Percentiles rank a stretch among this genome's conserved stretches.
These are phyloP conservation scores for Pisolithus thermaeus DNA, from an alignment of 1,284 basidiomycete genomes.

Conservation along the genomic window DNA sequence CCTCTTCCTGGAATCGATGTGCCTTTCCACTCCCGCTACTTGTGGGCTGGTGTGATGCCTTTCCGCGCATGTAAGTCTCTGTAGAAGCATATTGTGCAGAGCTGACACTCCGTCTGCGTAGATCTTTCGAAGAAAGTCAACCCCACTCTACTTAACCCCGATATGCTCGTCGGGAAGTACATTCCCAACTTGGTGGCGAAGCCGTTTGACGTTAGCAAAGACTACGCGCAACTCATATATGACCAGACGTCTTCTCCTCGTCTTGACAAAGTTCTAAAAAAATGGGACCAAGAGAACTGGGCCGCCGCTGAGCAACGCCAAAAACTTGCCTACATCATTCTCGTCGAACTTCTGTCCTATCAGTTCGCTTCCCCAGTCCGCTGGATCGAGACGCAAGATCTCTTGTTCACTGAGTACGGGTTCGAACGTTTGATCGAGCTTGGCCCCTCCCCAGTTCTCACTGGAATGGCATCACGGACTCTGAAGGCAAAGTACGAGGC, in stretches of 20 bases:
- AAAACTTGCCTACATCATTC: constrained; percentile 89
- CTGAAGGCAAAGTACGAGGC: constrained; percentile 95
- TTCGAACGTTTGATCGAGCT: constrained; percentile 96
- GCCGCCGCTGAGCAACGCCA: constrained; percentile 77
- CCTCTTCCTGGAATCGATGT: constrained; percentile 97
- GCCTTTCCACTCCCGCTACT: constrained; percentile 97
- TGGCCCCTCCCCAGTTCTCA: constrained; percentile 93
- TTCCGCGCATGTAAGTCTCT: constrained; percentile 78
- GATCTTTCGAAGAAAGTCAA: constrained; percentile 99
- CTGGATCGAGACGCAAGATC: constrained; percentile 98
- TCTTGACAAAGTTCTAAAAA: constrained; percentile 87
- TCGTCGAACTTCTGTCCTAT: constrained; percentile 95
- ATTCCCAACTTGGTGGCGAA: constrained; percentile 96
- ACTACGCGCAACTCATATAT: constrained; percentile 92
- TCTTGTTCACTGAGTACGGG: constrained; percentile 83
- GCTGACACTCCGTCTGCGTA: constrained; percentile 29
- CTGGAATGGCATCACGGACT: constrained; percentile 94
- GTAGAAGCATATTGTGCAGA: constrained; percentile 8
- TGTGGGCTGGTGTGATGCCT: constrained; percentile 98
- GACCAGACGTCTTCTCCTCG: constrained; percentile 92
- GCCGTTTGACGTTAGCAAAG: constrained; percentile 87
- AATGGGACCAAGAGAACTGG: constrained; percentile 94
- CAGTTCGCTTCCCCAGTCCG: constrained; percentile 95
- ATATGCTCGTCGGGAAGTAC: constrained; percentile 90
- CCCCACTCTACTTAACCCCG: constrained; percentile 82